Evolutionary conservation across 768 basidiomycete genomes (phyloP).

Genomic region (Calocybe indica): DNA sequence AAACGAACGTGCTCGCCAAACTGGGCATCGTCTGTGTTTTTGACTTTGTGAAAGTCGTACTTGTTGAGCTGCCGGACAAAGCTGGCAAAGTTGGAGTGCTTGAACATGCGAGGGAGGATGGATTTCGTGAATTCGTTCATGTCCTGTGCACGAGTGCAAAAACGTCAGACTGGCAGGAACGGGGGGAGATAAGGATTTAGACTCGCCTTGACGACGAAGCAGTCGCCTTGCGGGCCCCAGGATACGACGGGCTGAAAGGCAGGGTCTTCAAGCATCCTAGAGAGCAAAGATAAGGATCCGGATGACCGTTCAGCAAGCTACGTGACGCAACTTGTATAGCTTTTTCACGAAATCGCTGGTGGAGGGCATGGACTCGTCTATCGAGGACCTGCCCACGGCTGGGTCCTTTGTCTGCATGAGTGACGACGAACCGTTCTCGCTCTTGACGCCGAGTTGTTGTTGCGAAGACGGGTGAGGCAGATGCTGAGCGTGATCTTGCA

Average conservation of each 20-base stretch:
- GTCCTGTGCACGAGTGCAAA: constrained; percentile 34
- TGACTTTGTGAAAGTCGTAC: constrained; percentile 96
- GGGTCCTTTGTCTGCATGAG: constrained; percentile 6
- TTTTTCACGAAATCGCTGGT: constrained; percentile 94
- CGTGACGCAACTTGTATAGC: constrained; percentile 69
- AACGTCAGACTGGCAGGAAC: background rate
- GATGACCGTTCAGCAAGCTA: background rate
- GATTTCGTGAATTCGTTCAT: constrained; percentile 95
- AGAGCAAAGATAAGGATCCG: background rate
- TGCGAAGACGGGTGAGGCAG: constrained; percentile 18
- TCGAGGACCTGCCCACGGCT: constrained; percentile 6
- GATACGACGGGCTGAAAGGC: constrained; percentile 67
- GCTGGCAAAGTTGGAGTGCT: constrained; percentile 90
- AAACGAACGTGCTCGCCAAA: constrained; percentile 54
- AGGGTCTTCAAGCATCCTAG: constrained; percentile 85
- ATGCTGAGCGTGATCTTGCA: constrained; percentile 17
- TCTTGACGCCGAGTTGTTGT: constrained; percentile 18
- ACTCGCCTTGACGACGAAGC: constrained; percentile 79
- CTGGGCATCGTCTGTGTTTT: constrained; percentile 78
- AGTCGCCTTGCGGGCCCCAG: constrained; percentile 82
- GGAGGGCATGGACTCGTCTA: constrained; percentile 77
- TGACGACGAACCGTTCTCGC: constrained; percentile 9
- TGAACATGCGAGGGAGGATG: constrained; percentile 89
- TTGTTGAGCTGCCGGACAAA: constrained; percentile 95
- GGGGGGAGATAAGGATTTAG: no score